Percentiles rank a stretch among this genome's conserved stretches.
Evolutionary conservation across 2,329 filamentous ascomycete species (phyloP).

Genomic region (Cercospora beticola): DNA sequence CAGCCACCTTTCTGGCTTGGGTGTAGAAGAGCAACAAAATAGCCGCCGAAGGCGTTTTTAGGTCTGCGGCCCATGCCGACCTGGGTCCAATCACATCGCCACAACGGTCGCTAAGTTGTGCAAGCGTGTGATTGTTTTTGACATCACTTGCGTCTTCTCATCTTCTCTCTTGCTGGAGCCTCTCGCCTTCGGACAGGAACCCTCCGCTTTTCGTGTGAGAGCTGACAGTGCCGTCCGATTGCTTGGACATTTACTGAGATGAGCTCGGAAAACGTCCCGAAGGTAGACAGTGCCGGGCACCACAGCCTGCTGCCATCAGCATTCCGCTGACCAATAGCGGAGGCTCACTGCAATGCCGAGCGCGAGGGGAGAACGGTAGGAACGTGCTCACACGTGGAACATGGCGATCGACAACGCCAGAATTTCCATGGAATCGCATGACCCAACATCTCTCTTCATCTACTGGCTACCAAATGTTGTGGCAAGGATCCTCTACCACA

Average conservation of each 20-base stretch:
- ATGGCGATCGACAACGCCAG: not conserved
- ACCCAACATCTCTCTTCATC: not conserved
- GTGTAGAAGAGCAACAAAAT: slow-evolving; percentile 3
- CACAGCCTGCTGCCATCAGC: not conserved
- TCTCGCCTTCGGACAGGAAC: not conserved
- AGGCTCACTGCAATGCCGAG: not conserved
- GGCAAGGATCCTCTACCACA: not conserved
- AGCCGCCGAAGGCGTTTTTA: slow-evolving; percentile 3
- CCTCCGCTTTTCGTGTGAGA: not conserved
- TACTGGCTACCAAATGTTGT: not conserved
- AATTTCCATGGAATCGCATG: not conserved
- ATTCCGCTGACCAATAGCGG: not conserved
- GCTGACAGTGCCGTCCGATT: not conserved
- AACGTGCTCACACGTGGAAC: slow-evolving; percentile 13
- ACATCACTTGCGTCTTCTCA: slow-evolving; percentile 2
- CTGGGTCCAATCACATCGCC: not conserved
- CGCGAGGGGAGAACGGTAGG: slow-evolving; percentile 3
- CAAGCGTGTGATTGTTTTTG: not conserved
- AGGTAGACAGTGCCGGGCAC: not conserved
- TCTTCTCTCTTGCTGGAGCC: not conserved
- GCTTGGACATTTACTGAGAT: not conserved
- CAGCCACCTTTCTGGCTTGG: not conserved
- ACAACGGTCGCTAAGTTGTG: not conserved
- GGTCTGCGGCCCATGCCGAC: not conserved
- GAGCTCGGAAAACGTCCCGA: not conserved